A percentile compares a stretch with the other conserved stretches of the same genome.
These are phyloP conservation scores for Amphicarpaea edgeworthii DNA, from an alignment of 306 rosid genomes.

Conservation along the genomic window DNA sequence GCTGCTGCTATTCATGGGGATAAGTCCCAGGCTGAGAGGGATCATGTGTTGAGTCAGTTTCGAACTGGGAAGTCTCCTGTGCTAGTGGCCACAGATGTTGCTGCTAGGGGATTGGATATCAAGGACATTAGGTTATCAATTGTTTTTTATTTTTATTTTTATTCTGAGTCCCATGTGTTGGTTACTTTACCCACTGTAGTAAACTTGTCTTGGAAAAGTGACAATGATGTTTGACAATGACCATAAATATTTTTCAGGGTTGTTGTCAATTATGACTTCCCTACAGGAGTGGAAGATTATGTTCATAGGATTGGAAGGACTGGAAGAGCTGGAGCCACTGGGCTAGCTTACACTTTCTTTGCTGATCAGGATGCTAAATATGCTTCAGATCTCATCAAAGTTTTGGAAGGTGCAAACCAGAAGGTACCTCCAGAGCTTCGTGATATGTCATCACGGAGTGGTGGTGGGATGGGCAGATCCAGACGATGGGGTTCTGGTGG, in stretches of 20 bases:
- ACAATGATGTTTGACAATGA: neutral
- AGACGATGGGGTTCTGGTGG: conserved; percentile 89
- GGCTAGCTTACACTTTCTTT: conserved; percentile 88
- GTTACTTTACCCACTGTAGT: neutral
- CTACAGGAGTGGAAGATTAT: conserved; percentile 99
- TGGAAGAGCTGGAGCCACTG: conserved; percentile 99
- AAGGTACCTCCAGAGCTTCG: conserved; percentile 84
- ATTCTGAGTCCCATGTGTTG: neutral
- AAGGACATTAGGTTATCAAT: conserved; percentile 89
- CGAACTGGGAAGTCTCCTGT: conserved; percentile 89
- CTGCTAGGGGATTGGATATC: conserved; percentile 94
- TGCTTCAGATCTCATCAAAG: conserved; percentile 91
- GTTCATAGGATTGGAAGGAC: conserved; percentile 99
- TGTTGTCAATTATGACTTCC: conserved; percentile 95
- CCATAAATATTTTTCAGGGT: conserved; percentile 63
- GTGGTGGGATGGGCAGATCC: conserved; percentile 87
- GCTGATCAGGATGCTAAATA: conserved; percentile 95
- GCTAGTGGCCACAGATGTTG: conserved; percentile 99
- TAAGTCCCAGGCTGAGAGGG: conserved; percentile 98
- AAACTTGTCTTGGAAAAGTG: conserved; percentile 7
- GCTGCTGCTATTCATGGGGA: conserved; percentile 99
- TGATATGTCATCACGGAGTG: conserved; percentile 86
- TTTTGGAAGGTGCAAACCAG: conserved; percentile 98
- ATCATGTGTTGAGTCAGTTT: conserved; percentile 85
- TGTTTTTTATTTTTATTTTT: conserved; percentile 3